phyloP scores from a whole-genome alignment of 805 yeast genomes.

The Jamesozyma hellenica region DNA sequence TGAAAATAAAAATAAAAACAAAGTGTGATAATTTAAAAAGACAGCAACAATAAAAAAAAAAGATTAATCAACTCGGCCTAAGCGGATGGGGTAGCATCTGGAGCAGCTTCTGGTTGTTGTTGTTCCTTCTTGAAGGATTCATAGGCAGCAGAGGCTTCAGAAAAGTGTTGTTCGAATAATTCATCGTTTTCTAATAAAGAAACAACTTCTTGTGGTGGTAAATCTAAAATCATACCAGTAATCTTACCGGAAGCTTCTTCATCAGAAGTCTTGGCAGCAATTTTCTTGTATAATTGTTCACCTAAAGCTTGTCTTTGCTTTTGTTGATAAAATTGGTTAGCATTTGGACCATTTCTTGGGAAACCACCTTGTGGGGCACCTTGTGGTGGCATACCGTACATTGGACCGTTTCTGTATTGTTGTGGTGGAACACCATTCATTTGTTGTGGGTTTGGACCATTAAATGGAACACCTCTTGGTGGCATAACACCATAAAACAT shows the following conservation, averaged over 20 bases:
- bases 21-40: neutral
- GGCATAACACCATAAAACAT: conserved; percentile 45
- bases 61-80: neutral
- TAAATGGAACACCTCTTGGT: conserved; percentile 77
- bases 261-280: conserved; percentile 77
- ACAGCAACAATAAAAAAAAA: neutral
- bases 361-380: conserved; percentile 51
- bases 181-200: conserved; percentile 84
- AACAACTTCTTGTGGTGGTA: conserved; percentile 84
- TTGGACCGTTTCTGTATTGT: conserved; percentile 64
- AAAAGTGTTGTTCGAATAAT: conserved; percentile 79
- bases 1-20: neutral
- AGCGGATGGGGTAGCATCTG: conserved; percentile 1
- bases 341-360: conserved; percentile 30
- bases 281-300: conserved; percentile 92
- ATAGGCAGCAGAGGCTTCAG: conserved; percentile 90
- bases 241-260: conserved; percentile 96
- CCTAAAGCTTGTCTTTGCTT: conserved; percentile 97
- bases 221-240: conserved; percentile 96
- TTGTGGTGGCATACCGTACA: conserved; percentile 75
- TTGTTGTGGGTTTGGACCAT: conserved; percentile 73
- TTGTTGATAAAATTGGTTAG: conserved; percentile 53
- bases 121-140: conserved; percentile 68
- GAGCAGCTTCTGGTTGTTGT: conserved; percentile 18
- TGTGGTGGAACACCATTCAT: conserved; percentile 65